A percentile compares a stretch with the other conserved stretches of the same genome.
Conservation (phyloP, 805 yeast species). For the Candida chauliodis region DNA sequence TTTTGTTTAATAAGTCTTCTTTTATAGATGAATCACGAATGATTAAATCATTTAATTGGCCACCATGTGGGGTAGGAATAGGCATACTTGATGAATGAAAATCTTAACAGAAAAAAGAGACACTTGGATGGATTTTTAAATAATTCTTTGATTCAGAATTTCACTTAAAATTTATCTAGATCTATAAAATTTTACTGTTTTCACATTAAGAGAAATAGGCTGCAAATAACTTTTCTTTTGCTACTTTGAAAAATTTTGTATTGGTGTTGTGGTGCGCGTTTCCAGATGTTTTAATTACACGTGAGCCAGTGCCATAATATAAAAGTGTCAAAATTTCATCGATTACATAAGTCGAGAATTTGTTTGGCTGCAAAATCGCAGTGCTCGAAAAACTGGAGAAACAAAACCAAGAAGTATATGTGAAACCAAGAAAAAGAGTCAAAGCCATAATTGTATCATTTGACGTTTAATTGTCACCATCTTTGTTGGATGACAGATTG, state of each 20-base stretch:
- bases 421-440: no score
- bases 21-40: slow-evolving; percentile 72
- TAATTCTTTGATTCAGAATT: no score
- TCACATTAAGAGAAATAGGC: background rate
- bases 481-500: no score
- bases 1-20: slow-evolving; percentile 52
- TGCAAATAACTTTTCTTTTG: background rate
- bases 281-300: slow-evolving; percentile 1
- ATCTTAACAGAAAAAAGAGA: background rate
- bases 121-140: background rate
- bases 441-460: no score
- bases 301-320: background rate
- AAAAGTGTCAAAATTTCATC: background rate
- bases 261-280: background rate
- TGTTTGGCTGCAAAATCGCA: background rate
- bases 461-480: no score
- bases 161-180: no score
- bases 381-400: no score
- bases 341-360: background rate
- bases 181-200: no score
- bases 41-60: slow-evolving; percentile 77
- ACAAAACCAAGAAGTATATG: no score
- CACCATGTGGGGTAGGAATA: slow-evolving; percentile 82
- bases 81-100: slow-evolving; percentile 43
- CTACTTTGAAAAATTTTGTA: background rate